These are phyloP conservation scores for Vitis hybrid DNA, from an alignment of 177 flowering plant genomes.

Conservation along the genomic window DNA sequence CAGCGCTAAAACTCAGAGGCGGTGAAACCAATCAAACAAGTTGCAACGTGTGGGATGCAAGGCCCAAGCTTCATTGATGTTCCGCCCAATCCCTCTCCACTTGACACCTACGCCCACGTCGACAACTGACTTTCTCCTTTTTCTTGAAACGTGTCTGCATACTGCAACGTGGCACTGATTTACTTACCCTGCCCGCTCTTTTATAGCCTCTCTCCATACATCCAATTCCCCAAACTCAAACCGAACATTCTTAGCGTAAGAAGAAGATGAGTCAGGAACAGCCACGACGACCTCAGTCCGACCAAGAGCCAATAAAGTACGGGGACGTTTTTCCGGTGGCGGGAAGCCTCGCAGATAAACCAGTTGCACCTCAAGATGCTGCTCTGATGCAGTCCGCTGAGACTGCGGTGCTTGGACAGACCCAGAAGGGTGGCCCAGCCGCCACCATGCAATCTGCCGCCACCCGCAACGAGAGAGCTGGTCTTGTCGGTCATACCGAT, in stretches of 20 bases:
- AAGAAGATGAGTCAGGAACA: constrained; percentile 48
- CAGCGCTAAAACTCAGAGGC: no score
- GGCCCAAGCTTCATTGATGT: no score
- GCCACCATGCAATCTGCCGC: constrained; percentile 62
- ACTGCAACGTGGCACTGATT: no score
- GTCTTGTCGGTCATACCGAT: constrained; percentile 39
- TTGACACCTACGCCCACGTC: no score
- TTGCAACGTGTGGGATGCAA: no score
- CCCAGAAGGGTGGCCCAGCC: constrained; percentile 60
- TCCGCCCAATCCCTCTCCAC: no score
- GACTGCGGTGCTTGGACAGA: constrained; percentile 45
- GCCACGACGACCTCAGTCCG: constrained; percentile 28
- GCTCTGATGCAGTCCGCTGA: constrained; percentile 77
- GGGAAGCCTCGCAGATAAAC: constrained; percentile 52
- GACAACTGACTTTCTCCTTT: no score
- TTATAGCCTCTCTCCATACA: no score
- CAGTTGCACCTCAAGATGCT: constrained; percentile 63
- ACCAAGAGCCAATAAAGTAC: constrained; percentile 49
- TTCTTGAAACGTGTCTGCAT: no score
- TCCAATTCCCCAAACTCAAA: no score
- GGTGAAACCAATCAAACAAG: neutral
- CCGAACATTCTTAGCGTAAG: no score
- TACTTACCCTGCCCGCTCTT: no score
- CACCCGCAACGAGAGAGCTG: constrained; percentile 44
- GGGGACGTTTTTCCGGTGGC: constrained; percentile 69